These are phyloP conservation scores for Neopestalotiopsis rosae DNA, from an alignment of 2,329 filamentous ascomycete species.

Conservation along the genomic window DNA sequence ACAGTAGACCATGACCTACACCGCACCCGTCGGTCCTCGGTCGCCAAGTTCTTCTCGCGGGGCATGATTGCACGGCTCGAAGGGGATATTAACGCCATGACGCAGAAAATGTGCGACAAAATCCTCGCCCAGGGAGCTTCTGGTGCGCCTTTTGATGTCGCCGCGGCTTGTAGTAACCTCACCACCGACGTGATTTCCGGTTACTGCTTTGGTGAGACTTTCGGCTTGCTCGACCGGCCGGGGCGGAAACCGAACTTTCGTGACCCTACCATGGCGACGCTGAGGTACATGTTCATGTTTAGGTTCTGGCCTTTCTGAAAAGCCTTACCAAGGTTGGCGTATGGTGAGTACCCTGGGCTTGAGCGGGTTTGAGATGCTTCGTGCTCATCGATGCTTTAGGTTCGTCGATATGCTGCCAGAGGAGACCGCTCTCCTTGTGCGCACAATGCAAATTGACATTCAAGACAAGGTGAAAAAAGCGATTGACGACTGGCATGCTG, in stretches of 20 bases:
- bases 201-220: constrained; percentile 29
- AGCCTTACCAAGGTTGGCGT: not conserved
- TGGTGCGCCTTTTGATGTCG: constrained; percentile 20
- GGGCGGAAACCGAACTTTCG: not conserved
- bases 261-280: not conserved
- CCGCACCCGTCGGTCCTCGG: constrained; percentile 30
- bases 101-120: not conserved
- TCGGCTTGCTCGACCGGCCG: constrained; percentile 23
- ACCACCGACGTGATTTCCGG: constrained; percentile 28
- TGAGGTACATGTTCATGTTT: not conserved
- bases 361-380: not conserved
- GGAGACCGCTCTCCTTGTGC: not conserved
- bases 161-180: constrained; percentile 27
- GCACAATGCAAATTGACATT: not conserved
- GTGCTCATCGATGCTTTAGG: not conserved
- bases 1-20: constrained; percentile 34
- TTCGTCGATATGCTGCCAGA: not conserved
- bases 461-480: not conserved
- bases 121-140: not conserved
- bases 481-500: not conserved
- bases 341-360: not conserved
- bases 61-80: not conserved
- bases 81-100: not conserved
- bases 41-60: constrained; percentile 39
- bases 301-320: constrained; percentile 3